Percentiles rank a stretch among this genome's conserved stretches.
Evolutionary conservation across 2,329 filamentous ascomycete genomes (phyloP).

Genomic region (Pleurostoma richardsiae): DNA sequence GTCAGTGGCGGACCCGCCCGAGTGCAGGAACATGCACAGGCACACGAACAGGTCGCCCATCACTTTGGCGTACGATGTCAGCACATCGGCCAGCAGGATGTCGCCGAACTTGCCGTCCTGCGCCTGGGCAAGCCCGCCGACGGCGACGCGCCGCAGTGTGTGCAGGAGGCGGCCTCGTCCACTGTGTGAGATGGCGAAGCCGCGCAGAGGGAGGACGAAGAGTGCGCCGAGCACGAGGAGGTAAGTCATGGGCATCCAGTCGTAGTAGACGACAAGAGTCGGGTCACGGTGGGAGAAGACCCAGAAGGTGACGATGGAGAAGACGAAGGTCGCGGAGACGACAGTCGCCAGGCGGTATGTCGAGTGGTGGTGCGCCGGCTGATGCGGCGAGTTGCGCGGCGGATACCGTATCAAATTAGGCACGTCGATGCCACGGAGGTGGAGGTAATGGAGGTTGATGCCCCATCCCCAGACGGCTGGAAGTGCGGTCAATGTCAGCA

Average conservation of each 20-base stretch:
- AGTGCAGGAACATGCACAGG: slow-evolving; percentile 83
- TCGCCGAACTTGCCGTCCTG: slow-evolving; percentile 93
- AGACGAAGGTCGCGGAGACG: slow-evolving; percentile 64
- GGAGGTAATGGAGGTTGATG: slow-evolving; percentile 82
- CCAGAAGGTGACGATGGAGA: slow-evolving; percentile 83
- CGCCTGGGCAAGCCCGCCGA: slow-evolving; percentile 82
- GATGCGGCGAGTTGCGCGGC: slow-evolving; percentile 61
- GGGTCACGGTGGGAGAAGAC: slow-evolving; percentile 66
- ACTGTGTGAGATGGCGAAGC: slow-evolving; percentile 53
- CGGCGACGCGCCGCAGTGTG: slow-evolving; percentile 70
- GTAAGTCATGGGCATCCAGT: slow-evolving; percentile 82
- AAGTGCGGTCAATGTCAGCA: slow-evolving; percentile 3
- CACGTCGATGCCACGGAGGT: slow-evolving; percentile 77
- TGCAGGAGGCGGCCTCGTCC: slow-evolving; percentile 73
- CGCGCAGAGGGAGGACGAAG: slow-evolving; percentile 68
- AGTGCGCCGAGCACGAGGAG: slow-evolving; percentile 67
- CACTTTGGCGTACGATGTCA: slow-evolving; percentile 93
- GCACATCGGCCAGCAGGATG: slow-evolving; percentile 84
- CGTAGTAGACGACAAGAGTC: slow-evolving; percentile 67
- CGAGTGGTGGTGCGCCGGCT: slow-evolving; percentile 72
- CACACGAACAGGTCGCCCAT: slow-evolving; percentile 85
- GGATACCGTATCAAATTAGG: slow-evolving; percentile 84
- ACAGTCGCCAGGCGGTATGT: slow-evolving; percentile 81
- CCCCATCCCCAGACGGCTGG: slow-evolving; percentile 94
- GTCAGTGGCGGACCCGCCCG: slow-evolving; percentile 67